Evolutionary conservation across 2,329 filamentous ascomycete genomes (phyloP).

Genomic region (Alternaria sp.): DNA sequence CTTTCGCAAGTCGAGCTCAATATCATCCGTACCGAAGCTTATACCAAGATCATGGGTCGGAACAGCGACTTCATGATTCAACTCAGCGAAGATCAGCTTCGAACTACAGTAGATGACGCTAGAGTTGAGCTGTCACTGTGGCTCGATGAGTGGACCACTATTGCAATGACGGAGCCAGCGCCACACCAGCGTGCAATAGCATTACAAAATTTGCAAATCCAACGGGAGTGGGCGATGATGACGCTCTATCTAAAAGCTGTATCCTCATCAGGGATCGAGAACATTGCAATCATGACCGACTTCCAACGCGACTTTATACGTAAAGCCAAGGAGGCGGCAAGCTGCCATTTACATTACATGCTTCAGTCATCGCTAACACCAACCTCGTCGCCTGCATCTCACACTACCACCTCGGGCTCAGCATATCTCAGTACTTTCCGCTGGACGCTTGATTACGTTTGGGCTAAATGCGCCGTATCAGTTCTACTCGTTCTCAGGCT

Average conservation of each 20-base stretch:
- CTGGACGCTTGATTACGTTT: constrained; percentile 66
- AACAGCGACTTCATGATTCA: constrained; percentile 14
- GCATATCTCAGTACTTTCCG: constrained; percentile 61
- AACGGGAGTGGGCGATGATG: constrained; percentile 63
- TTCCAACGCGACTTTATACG: constrained; percentile 58
- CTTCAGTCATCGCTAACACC: constrained; percentile 40
- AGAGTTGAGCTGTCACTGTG: constrained; percentile 41
- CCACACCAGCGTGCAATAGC: constrained; percentile 29
- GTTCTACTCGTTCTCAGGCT: constrained; percentile 64
- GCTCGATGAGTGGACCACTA: constrained; percentile 54
- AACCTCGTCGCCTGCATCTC: constrained; percentile 26
- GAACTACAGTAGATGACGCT: constrained; percentile 31
- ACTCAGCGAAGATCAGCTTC: constrained; percentile 30
- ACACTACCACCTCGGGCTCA: constrained; percentile 11
- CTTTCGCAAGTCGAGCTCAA: constrained; percentile 63
- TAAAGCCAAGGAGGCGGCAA: constrained; percentile 61
- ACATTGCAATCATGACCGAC: constrained; percentile 61
- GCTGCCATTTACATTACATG: constrained; percentile 60
- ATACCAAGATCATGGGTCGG: constrained; percentile 30
- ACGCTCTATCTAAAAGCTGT: constrained; percentile 63
- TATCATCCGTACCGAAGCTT: constrained; percentile 47
- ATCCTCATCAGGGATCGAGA: constrained; percentile 59
- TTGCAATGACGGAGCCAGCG: constrained; percentile 29
- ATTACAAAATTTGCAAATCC: constrained; percentile 59
- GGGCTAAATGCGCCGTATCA: constrained; percentile 67